Base-by-base conservation (phyloP, 306 rosid species). In the Fragaria vesca region DNA sequence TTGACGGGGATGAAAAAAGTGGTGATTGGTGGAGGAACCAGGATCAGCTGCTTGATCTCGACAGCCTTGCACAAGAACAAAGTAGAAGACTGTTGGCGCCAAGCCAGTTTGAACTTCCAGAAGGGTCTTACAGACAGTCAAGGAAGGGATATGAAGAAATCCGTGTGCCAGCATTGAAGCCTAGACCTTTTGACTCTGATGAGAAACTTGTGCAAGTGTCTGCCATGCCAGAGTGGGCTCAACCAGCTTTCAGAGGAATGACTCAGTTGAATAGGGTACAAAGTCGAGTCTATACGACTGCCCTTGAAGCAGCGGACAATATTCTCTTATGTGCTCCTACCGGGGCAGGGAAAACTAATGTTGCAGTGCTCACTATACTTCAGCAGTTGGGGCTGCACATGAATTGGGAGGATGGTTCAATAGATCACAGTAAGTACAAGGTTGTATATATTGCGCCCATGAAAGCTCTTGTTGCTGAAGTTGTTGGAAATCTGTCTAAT, bases 391-490 rank as follows among this genome's bases (percentile, higher is more conserved):
- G 90, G 1, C 80, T 86, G 81, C 86, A 90, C 80, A 89, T 86
- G 86, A 92, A 90, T 81, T 0, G 16, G 55, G 91, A 94, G 3
- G 92, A 94, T 80, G 97, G 96, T 73, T 91, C 94, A 0, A 84
- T 90, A 72, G 89, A 94, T 80, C 97, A 92, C 71, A 80, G 72
- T 76, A 88, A 88, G 11, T 94, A 94, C 79, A 94, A 94, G 76
- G 89, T 94, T 75, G 97, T 92, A 32, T 92, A 94, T 81, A 97
- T 94, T 81, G 98, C 98, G 0, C 98, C 98, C 21, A 94, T 92
- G 98, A 94, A 94, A 88, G 98, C 97, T 45, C 98, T 94, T 76
- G 97, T 94, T 26, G 94, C 98, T 46, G 98, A 94, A 84, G 92
- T 94, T 65, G 98, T 94, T 76, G 98, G 97, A 47, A 90, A 94